Base-by-base conservation (phyloP, 2,329 filamentous ascomycete genomes). In the Fusarium sterilihyphosum region DNA sequence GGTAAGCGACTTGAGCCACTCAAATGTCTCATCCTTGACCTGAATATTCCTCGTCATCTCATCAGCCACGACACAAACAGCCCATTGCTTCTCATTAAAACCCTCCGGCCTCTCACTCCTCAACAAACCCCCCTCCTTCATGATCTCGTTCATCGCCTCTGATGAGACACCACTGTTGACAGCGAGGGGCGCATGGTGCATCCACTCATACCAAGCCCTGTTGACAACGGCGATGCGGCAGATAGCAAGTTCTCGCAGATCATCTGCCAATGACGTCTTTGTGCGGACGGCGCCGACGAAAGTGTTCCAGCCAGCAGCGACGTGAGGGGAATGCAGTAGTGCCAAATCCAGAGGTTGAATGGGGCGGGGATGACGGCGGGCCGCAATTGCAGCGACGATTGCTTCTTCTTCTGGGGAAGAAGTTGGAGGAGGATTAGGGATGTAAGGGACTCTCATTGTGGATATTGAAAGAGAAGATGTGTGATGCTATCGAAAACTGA, bases 201-300 rank as follows among this genome's bases (percentile, higher is more conserved):
- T 58, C 50, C 50, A 62, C 43, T 62, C 60, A 26, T 58, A 62
- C 60, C 60, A 62, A 17, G 60, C 50, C 26, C 35, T 44, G 17
- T 62, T 62, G 7, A 58, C 31, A 5, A 58, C 33, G 8, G 50
- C 60, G 6, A 58, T 62, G 14, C 60, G 60, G 16, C 38, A 37
- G 6, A 62, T 62, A 16, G 50, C 40, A 35, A 62, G 31, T 33
- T 62, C 60, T 38, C 60, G 38, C 4, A 62, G 18, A 24, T 62
- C 49, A 37, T 56, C 49, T 7, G 49, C 31, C 18, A 61, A 20
- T 4, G 49, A 61, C 3, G 37, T 44, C 18, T n/a, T 56, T 35
- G 59, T 61, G 16, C 49, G 38, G 33, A 61, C 12, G 14, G 59
- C 59, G 18, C 49, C 49, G 29, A 57, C 59, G 16, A 61, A 61